Base-by-base conservation (phyloP, 495 filamentous ascomycete species). In the Penicillium soppii region DNA sequence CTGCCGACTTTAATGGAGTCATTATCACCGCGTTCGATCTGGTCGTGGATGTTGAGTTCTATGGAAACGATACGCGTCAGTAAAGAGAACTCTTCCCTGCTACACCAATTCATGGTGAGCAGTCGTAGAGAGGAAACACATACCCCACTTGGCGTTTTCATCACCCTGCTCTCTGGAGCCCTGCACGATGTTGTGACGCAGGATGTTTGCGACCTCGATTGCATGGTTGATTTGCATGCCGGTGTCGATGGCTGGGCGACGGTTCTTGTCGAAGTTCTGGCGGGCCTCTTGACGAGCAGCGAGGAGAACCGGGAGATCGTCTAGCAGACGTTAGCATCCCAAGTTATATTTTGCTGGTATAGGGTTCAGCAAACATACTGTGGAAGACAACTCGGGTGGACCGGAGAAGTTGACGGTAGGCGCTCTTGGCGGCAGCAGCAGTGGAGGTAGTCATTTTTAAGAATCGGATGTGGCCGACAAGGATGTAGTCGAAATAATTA, bases 11-110 rank as follows among this genome's bases (percentile, higher is more conserved):
- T 91, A 58, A 95, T 81, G 6, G 84, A 87, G 47, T 95, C 89
- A 60, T 98, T 98, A 73, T 96, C 89, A 23, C 92, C 91, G 27
- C 89, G 78, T 69, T 97, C 94, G 37, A 88, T 98, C 47, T 92
- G 75, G 41, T 95, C 82, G 66, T 96, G 94, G 60, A 98, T 96
- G 13, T 82, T 76, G 43, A 98, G 74, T 66, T 88, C 91, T 95
- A 56, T 38, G 47, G 12, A 43, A 16, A 36, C 19, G 23, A 10
- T 16, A 10, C 7, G 20, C 13, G 46, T 61, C 47, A 62, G 53
- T 27, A 37, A 36, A 37, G 39, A 25, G 20, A n/a, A n/a, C n/a
- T n/a, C n/a, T n/a, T n/a, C n/a, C n/a, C n/a, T n/a, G n/a, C n/a
- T 35, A 1, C 15, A 40, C 37, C 20, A 17, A 17, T 21, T 21